Evolutionary conservation across 1,284 basidiomycete genomes (phyloP), one percentile per base, ranked within the genome.

Genomic region (Ustilago nuda): DNA sequence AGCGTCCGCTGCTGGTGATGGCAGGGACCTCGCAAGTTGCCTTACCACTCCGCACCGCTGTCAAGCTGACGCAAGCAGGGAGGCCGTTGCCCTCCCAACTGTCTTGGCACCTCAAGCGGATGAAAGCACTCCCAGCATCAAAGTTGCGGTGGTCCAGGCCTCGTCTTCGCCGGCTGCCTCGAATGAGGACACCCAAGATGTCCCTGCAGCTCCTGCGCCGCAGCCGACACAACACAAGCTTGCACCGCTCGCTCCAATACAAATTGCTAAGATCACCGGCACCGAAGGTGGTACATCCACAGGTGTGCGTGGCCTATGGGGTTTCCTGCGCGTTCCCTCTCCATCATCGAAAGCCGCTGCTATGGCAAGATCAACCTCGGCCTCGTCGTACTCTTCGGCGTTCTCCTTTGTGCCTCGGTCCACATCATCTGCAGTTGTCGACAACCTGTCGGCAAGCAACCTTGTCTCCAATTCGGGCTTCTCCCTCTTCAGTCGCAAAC

Each of bases 401-500:
- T 43, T 45, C 2, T 59, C 66, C 13, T 58, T 62, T 33, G 17
- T 57, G 4, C 39, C 59, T 3, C 9, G 19, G 19, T 53, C 61
- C 4, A 51, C 45, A 2, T 43, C 52, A 4, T 53, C 19, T 7
- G 32, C 52, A 19, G 52, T 32, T 32, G 55, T 43, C 23, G 45
- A 43, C 27, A 63, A 56, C 23, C 52, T 32, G 2, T 55, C 60
- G 12, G 17, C 62, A n/a, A 46, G 39, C 50, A 58, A 43, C 48
- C 51, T 57, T 30, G 33, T 48, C 37, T 59, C 52, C 27, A 60
- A 46, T 43, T 61, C 57, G 8, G 27, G 46, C 30, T 62, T 68
- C 37, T 62, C 66, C 0, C 45, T 68, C 17, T 68, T 68, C 59
- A 46, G 54, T 30, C 58, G 58, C 53, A 62, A 62, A 9, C 45